Evolutionary conservation across 2,329 filamentous ascomycete genomes (phyloP), one percentile per base, ranked within the genome.

Genomic region (Penicillium concentricum): DNA sequence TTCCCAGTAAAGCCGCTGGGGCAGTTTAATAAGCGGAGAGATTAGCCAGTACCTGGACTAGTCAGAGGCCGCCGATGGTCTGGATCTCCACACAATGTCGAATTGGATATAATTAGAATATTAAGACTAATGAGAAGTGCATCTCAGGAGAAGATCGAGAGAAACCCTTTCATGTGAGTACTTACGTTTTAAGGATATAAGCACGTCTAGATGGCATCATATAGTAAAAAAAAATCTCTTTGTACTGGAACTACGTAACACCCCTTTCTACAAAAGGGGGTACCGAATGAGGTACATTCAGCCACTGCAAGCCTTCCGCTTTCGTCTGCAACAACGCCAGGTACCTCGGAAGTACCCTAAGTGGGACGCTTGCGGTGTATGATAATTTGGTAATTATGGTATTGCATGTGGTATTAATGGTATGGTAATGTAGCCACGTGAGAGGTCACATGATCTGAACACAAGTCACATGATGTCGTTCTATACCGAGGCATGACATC

Each of bases 11-110:
- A 50, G 57, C 63, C 58, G 61, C 56, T 61, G 53, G 61, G 34
- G 44, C 39, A 35, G 43, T 50, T 66, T 60, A 63, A 57, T 64
- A 66, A 64, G 61, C 56, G 59, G 43, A 42, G 38, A 34, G 37
- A 24, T 35, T 16, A 10, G 9, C 15, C 35, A 54, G 51, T 57
- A 59, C 59, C 51, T 35, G 49, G 54, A 57, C 49, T 45, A 30
- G 53, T 41, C 34, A 41, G 15, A 45, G 42, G 18, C 50, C 38
- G 26, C 34, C 12, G 37, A 41, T 20, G 28, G 54, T 56, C 54
- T 56, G 54, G 54, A 56, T 46, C 54, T 45, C 54, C 54, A 56
- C 54, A 52, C 12, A 22, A 22, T 20, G 41, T 46, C 53, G 22
- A 37, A 41, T 46, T 51, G 35, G 41, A 34, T 56, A 52, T 56